phyloP scores from a whole-genome alignment of 2,329 filamentous ascomycete species.

The Pseudogymnoascus sp. region DNA sequence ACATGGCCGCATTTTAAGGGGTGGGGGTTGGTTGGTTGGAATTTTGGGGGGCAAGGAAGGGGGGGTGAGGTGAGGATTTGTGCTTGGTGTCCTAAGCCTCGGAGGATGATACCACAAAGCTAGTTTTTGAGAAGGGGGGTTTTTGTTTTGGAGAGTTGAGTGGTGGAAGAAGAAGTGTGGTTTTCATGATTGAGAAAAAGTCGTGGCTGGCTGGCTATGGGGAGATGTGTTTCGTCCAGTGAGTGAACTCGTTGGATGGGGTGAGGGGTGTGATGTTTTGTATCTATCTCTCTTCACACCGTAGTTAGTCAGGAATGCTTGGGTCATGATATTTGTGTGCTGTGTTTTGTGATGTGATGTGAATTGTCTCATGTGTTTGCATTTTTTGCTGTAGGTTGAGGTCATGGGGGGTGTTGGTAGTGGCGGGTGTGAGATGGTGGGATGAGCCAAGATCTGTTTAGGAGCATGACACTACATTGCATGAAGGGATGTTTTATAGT shows the following conservation, averaged over 20 bases:
- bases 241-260: background rate
- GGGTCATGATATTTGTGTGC: background rate
- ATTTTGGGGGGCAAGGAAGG: background rate
- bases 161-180: too few species aligned
- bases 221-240: background rate
- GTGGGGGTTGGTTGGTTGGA: background rate
- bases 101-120: conserved; percentile 9
- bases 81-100: conserved; percentile 9
- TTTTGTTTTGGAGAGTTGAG: too few species aligned
- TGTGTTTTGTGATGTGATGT: background rate
- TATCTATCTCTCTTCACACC: background rate
- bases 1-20: background rate
- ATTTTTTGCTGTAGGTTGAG: background rate
- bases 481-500: too few species aligned
- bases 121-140: background rate
- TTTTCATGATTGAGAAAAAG: background rate
- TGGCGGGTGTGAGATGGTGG: too few species aligned
- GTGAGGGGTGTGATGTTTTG: background rate
- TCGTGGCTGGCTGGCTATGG: background rate
- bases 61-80: background rate
- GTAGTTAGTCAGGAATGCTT: conserved; percentile 6
- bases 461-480: too few species aligned
- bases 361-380: too few species aligned
- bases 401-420: too few species aligned
- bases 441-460: too few species aligned